phyloP scores from a whole-genome alignment of 140 eudicot species.

The Cichorium intybus region DNA sequence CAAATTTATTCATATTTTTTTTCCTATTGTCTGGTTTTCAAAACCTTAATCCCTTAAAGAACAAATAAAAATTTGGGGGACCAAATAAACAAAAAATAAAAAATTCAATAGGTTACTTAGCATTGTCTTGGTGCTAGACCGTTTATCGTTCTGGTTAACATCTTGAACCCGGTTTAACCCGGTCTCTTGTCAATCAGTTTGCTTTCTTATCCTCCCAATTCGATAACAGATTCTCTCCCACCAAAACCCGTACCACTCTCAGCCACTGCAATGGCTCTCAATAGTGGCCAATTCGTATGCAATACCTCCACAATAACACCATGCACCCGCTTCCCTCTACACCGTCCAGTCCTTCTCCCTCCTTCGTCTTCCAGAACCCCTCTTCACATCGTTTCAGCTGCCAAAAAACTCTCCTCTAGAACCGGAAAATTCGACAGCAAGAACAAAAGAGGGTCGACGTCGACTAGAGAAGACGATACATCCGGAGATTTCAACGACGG shows the following conservation, averaged over 20 bases:
- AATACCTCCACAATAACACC: conserved; percentile 44
- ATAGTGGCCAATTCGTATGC: conserved; percentile 39
- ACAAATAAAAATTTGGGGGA: too few relatives aligned
- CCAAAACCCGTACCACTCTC: conserved; percentile 15
- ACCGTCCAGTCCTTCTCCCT: conserved; percentile 36
- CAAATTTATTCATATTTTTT: too few relatives aligned
- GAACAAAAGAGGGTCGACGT: conserved; percentile 56
- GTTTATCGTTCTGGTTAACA: too few relatives aligned
- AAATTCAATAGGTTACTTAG: too few relatives aligned
- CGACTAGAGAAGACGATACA: conserved; percentile 42
- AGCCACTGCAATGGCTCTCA: conserved; percentile 54
- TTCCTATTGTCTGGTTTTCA: too few relatives aligned
- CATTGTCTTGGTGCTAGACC: too few relatives aligned
- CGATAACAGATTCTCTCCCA: conserved; percentile 14
- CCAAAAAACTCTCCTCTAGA: conserved; percentile 56
- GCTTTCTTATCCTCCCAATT: conserved; percentile 23
- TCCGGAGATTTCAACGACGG: conserved; percentile 24
- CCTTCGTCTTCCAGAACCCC: conserved; percentile 18
- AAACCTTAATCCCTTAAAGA: too few relatives aligned
- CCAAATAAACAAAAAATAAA: too few relatives aligned
- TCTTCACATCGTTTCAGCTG: conserved; percentile 53
- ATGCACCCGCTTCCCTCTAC: conserved; percentile 37
- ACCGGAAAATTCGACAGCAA: conserved; percentile 80
- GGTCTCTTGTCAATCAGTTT: not conserved
- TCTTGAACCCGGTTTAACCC: not conserved